A percentile compares a stretch with the other conserved stretches of the same genome.
Evolutionary conservation across 176 grass and related monocot genomes (phyloP).

Genomic region (Carex kokanica): DNA sequence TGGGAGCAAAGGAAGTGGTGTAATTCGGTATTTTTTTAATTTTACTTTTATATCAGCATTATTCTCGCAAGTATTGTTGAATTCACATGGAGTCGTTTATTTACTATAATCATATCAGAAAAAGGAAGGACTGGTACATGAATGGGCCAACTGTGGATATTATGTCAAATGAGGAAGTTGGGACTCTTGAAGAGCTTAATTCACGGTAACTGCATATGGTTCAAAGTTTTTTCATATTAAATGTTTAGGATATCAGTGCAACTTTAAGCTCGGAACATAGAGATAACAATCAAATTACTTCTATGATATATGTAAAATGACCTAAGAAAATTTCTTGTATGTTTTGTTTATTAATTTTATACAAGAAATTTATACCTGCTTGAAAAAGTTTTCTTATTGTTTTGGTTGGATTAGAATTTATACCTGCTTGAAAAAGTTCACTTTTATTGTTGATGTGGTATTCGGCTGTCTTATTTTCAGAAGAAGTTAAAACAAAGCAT

Average conservation of each 20-base stretch:
- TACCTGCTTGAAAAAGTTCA: background rate
- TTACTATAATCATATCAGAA: slow-evolving; percentile 44
- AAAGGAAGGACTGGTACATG: slow-evolving; percentile 93
- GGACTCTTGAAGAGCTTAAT: slow-evolving; percentile 44
- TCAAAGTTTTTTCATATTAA: background rate
- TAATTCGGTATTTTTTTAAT: slow-evolving; percentile 51
- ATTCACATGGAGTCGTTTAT: background rate
- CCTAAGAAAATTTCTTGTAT: background rate
- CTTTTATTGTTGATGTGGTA: background rate
- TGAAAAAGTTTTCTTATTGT: background rate
- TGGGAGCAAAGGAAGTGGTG: slow-evolving; percentile 81
- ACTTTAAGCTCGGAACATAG: background rate
- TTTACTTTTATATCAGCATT: background rate
- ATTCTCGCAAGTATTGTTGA: background rate
- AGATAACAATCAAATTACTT: background rate
- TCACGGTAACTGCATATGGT: slow-evolving; percentile 41
- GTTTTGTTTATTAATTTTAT: background rate
- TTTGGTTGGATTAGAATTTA: background rate
- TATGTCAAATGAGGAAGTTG: slow-evolving; percentile 54
- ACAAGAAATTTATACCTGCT: background rate
- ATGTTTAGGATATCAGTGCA: background rate
- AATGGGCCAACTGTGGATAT: slow-evolving; percentile 78
- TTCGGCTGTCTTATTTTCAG: background rate
- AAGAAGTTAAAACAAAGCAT: background rate
- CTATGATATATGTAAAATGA: background rate